Evolutionary conservation across 441 rosid genomes (phyloP).

Genomic region (Croton setiger): DNA sequence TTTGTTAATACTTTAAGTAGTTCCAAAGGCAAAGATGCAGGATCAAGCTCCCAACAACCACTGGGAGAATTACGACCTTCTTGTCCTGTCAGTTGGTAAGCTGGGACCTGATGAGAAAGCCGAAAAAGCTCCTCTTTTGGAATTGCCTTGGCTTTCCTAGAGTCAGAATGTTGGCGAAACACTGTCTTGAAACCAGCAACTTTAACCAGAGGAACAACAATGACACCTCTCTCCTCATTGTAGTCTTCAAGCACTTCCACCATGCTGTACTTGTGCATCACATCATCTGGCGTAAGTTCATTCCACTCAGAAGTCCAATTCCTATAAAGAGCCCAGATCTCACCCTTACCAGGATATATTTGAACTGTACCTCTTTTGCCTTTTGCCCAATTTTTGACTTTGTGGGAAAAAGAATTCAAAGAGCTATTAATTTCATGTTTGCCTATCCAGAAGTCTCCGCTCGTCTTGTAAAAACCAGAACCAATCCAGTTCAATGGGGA

Average conservation of each 20-base stretch:
- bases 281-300: slow-evolving; percentile 52
- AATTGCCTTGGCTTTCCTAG: slow-evolving; percentile 38
- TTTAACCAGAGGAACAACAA: slow-evolving; percentile 59
- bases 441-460: slow-evolving; percentile 83
- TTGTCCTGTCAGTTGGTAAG: slow-evolving; percentile 56
- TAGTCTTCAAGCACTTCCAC: slow-evolving; percentile 83
- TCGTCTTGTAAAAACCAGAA: slow-evolving; percentile 75
- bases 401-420: slow-evolving; percentile 78
- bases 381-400: slow-evolving; percentile 64
- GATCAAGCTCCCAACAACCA: slow-evolving; percentile 82
- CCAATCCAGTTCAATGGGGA: slow-evolving; percentile 69
- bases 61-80: slow-evolving; percentile 63
- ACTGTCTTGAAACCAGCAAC: slow-evolving; percentile 68
- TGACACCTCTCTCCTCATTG: slow-evolving; percentile 45
- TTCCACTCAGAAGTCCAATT: slow-evolving; percentile 92
- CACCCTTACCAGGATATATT: slow-evolving; percentile 73
- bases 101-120: slow-evolving; percentile 92
- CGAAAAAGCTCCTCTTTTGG: slow-evolving; percentile 78
- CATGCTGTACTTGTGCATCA: slow-evolving; percentile 76
- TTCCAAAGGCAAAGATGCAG: slow-evolving; percentile 78
- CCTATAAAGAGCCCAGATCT: slow-evolving; percentile 84
- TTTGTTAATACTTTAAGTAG: slow-evolving; percentile 41
- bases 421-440: slow-evolving; percentile 51
- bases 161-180: slow-evolving; percentile 48
- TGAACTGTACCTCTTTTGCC: slow-evolving; percentile 61